phyloP scores from a whole-genome alignment of 352 stramenopile species.

The Globisporangium viniferum region DNA sequence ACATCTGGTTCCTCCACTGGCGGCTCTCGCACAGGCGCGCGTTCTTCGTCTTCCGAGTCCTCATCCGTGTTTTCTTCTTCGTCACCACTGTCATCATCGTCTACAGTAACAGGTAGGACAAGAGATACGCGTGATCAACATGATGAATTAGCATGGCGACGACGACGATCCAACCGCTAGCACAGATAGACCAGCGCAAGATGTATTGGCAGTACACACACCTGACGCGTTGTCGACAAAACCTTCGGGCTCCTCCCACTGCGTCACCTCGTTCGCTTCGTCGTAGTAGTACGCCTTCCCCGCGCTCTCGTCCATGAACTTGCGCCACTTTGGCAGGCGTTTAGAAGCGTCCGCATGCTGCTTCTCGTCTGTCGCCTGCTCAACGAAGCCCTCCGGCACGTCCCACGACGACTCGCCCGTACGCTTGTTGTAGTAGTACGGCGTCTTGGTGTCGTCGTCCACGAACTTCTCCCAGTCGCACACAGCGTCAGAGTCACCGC shows the following conservation, averaged over 20 bases:
- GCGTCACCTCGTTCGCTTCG: conserved; percentile 57
- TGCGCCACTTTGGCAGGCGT: conserved; percentile 43
- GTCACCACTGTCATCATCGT: conserved; percentile 9
- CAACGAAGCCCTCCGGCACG: conserved; percentile 34
- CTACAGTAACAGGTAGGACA: conserved; percentile 5
- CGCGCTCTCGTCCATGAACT: conserved; percentile 60
- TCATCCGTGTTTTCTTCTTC: conserved; percentile 22
- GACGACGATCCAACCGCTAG: background rate
- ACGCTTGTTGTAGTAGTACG: conserved; percentile 75
- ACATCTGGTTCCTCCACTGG: background rate
- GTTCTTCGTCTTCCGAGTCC: conserved; percentile 20
- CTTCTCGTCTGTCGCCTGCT: conserved; percentile 12
- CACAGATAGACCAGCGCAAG: background rate
- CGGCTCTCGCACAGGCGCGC: background rate
- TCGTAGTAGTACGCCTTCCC: conserved; percentile 74
- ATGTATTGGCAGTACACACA: conserved; percentile 2
- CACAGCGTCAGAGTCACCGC: background rate
- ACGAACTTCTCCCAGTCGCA: conserved; percentile 67
- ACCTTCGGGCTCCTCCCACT: conserved; percentile 69
- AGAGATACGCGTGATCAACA: background rate
- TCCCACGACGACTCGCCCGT: conserved; percentile 80
- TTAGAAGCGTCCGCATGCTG: conserved; percentile 12
- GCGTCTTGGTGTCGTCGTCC: conserved; percentile 51
- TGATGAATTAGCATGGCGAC: background rate
- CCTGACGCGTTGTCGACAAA: conserved; percentile 28